Evolutionary conservation across 2,329 filamentous ascomycete genomes (phyloP).

Genomic region (Juglanconis juglandina): DNA sequence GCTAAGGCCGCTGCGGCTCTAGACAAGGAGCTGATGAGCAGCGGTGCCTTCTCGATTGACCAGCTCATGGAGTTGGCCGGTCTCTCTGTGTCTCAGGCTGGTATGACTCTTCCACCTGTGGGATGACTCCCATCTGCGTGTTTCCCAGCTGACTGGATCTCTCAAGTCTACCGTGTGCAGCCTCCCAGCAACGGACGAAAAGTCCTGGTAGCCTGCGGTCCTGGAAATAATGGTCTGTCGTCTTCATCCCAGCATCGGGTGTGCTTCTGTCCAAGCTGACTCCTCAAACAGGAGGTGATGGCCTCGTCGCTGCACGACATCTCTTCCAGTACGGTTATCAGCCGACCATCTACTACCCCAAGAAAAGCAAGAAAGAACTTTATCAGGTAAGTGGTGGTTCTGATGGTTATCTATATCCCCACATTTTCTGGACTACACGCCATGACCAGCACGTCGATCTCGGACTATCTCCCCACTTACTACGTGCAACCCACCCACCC

Average conservation of each 20-base stretch:
- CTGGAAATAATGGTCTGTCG: constrained; percentile 63
- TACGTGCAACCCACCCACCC: too few species aligned
- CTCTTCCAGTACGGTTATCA: constrained; percentile 88
- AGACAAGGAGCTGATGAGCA: constrained; percentile 91
- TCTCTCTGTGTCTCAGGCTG: constrained; percentile 85
- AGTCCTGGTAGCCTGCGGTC: constrained; percentile 86
- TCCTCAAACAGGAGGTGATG: constrained; percentile 72
- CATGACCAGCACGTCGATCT: background rate
- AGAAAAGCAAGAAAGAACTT: constrained; percentile 83
- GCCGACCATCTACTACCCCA: constrained; percentile 88
- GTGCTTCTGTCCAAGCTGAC: constrained; percentile 4
- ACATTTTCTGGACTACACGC: background rate
- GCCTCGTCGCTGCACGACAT: constrained; percentile 89
- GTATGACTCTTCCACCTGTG: constrained; percentile 41
- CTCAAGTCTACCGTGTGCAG: constrained; percentile 78
- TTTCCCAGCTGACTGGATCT: background rate
- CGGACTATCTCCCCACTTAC: too few species aligned
- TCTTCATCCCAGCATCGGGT: background rate
- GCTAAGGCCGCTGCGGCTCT: constrained; percentile 84
- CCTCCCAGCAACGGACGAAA: constrained; percentile 67
- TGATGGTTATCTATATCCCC: background rate
- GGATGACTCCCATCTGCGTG: background rate
- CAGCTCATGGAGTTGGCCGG: constrained; percentile 97
- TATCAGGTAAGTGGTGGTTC: constrained; percentile 61
- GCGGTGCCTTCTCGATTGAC: constrained; percentile 84